phyloP scores from a whole-genome alignment of 371 early-diverging fungal genomes.

The Mortierella sp. region DNA sequence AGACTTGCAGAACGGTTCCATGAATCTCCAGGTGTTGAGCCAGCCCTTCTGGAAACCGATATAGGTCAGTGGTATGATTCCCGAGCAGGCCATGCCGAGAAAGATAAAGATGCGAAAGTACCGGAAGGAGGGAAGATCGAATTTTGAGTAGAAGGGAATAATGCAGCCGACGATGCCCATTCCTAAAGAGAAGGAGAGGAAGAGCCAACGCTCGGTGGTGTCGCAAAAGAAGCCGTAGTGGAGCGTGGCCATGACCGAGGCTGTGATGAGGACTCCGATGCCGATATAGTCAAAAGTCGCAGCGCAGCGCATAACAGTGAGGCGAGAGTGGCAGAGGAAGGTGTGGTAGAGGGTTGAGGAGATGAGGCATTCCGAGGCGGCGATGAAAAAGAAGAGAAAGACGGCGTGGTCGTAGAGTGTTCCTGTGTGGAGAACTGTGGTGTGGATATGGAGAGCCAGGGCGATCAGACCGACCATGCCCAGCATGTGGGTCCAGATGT shows the following conservation, averaged over 20 bases:
- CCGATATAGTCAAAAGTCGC: slow-evolving; percentile 81
- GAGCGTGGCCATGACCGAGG: slow-evolving; percentile 69
- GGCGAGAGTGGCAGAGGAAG: slow-evolving; percentile 73
- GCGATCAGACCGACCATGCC: slow-evolving; percentile 71
- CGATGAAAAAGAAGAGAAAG: slow-evolving; percentile 71
- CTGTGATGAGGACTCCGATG: slow-evolving; percentile 77
- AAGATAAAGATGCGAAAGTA: slow-evolving; percentile 74
- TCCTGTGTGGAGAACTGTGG: slow-evolving; percentile 68
- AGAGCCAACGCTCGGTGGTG: slow-evolving; percentile 59
- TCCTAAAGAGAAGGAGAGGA: slow-evolving; percentile 68
- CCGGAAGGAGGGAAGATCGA: slow-evolving; percentile 58
- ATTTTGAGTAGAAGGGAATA: slow-evolving; percentile 69
- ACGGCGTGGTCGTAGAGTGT: slow-evolving; percentile 64
- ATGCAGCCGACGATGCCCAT: slow-evolving; percentile 71
- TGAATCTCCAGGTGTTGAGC: slow-evolving; percentile 58
- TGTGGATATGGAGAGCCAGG: slow-evolving; percentile 67
- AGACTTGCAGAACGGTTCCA: slow-evolving; percentile 65
- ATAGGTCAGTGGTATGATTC: slow-evolving; percentile 71
- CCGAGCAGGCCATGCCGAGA: slow-evolving; percentile 72
- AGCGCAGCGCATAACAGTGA: slow-evolving; percentile 69
- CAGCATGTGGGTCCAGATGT: slow-evolving; percentile 79
- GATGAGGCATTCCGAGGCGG: slow-evolving; percentile 74
- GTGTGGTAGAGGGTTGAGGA: slow-evolving; percentile 80
- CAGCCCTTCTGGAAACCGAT: slow-evolving; percentile 63
- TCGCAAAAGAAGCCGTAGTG: slow-evolving; percentile 79